Conservation (phyloP, 192 early-diverging fungal genomes). For the Mortierella antarctica region DNA sequence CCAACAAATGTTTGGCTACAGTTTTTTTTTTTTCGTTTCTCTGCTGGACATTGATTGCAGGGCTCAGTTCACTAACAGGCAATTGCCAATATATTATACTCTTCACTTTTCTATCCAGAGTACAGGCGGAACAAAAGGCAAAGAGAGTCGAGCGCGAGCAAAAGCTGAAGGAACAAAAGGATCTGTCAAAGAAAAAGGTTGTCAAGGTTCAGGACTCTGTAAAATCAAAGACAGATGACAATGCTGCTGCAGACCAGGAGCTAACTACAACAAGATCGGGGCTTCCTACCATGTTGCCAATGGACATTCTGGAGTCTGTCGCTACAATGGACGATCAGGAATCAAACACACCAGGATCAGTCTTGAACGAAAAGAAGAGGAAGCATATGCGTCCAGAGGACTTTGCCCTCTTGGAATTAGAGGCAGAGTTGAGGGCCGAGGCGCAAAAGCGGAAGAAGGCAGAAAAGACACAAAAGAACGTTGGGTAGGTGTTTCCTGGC, state of each 20-base stretch:
- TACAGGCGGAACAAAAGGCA: conserved; percentile 51
- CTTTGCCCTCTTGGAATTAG: conserved; percentile 48
- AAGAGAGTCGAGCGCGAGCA: conserved; percentile 43
- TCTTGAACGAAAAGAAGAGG: conserved; percentile 27
- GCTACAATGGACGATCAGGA: conserved; percentile 29
- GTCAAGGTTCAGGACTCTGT: neutral
- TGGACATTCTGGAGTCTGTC: conserved; percentile 45
- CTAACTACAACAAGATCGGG: conserved; percentile 19
- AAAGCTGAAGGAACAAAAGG: conserved; percentile 52
- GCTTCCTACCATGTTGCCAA: conserved; percentile 32
- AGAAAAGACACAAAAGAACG: conserved; percentile 43
- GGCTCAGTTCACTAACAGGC: neutral
- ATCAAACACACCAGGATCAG: neutral
- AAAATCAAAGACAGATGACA: neutral
- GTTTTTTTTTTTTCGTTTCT: neutral
- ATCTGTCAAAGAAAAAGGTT: conserved; percentile 33
- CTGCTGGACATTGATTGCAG: neutral
- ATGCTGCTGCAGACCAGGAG: neutral
- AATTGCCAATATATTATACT: neutral
- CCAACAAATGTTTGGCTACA: neutral
- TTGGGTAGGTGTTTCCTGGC: conserved; percentile 30
- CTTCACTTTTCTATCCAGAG: conserved; percentile 11
- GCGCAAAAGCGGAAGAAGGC: conserved; percentile 36
- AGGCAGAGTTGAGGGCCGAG: conserved; percentile 33
- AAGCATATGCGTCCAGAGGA: conserved; percentile 50